Evolutionary conservation across 2,329 filamentous ascomycete species (phyloP), one percentile per base, ranked within the genome.

Genomic region (Teratosphaeria destructans): DNA sequence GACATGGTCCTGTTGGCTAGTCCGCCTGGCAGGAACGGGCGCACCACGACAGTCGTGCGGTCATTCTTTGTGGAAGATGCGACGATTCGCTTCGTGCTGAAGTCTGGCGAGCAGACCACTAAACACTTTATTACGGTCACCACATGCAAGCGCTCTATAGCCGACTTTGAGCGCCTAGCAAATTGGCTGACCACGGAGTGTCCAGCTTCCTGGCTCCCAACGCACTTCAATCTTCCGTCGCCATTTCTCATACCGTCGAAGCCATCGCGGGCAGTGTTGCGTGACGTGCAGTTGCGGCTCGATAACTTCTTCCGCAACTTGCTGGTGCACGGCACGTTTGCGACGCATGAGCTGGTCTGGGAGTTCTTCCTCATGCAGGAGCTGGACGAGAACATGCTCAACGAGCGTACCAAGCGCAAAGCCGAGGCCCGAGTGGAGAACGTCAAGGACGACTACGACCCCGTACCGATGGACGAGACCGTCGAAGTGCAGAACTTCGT

Each of bases 301-400:
- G 90, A 99, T 73, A 87, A 85, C 66, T 96, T 97, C 68, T 77
- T 99, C 66, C 90, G 89, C 65, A 90, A 91, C 19, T 81, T 99
- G 63, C 81, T 99, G 29, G 81, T 84, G 8, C 94, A 99, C 70
- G 88, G 93, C 3, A 97, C 94, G 0, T 96, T 99, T 71, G 84
- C 90, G 0, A 96, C 90, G 0, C 95, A 99, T 70, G 94, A 99
- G 76, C 90, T 97, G 82, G 81, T 99, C 2, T 99, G 94, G 95
- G 94, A 99, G 68, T 99, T 99, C 76, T 96, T 99, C 74, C 81
- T 99, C 0, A 92, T 99, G 12, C 94, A 94, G 1, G 94, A 99
- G 66, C 84, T 99, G 56, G 90, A 96, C 71, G 82, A 89, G 0
- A 85, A 90, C 23, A 90, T 92, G 83, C 93, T 97, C 81, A 87